Percentiles rank a stretch among this genome's conserved stretches.
Evolutionary conservation across 2,329 filamentous ascomycete species (phyloP).

Genomic region (Keithomyces neogunnii): DNA sequence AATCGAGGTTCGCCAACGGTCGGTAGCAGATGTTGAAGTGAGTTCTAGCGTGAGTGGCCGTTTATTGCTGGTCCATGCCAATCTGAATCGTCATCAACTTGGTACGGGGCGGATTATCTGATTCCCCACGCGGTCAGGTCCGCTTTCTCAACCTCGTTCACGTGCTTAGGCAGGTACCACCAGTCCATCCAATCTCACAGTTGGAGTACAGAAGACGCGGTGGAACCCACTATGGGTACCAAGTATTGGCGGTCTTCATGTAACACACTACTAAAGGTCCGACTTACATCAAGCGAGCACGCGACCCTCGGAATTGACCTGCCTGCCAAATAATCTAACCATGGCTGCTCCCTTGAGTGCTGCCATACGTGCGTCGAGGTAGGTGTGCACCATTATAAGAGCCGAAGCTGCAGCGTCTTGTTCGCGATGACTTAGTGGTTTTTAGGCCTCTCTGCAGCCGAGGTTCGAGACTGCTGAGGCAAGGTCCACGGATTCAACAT

Average conservation of each 20-base stretch:
- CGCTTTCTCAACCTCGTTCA: too few species aligned
- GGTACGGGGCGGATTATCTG: slow-evolving; percentile 10
- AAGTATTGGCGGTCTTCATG: too few species aligned
- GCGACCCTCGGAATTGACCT: neutral
- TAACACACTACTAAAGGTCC: neutral
- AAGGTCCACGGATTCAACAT: neutral
- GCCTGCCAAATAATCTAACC: neutral
- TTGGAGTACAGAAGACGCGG: too few species aligned
- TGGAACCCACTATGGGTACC: too few species aligned
- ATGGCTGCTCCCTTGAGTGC: neutral
- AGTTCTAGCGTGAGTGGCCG: too few species aligned
- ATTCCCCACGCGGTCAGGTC: neutral
- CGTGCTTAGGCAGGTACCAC: too few species aligned
- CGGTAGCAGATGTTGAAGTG: neutral
- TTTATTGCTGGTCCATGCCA: too few species aligned
- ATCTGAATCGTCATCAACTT: slow-evolving; percentile 5
- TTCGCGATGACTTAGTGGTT: neutral
- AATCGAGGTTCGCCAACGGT: neutral
- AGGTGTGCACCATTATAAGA: neutral
- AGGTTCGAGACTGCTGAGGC: slow-evolving; percentile 3
- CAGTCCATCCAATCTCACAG: too few species aligned
- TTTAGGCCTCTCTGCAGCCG: slow-evolving; percentile 3
- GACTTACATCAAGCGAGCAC: neutral
- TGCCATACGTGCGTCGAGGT: slow-evolving; percentile 3
- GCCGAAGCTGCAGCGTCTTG: neutral